phyloP scores from a whole-genome alignment of 1,284 basidiomycete genomes.

The Moesziomyces sp. region DNA sequence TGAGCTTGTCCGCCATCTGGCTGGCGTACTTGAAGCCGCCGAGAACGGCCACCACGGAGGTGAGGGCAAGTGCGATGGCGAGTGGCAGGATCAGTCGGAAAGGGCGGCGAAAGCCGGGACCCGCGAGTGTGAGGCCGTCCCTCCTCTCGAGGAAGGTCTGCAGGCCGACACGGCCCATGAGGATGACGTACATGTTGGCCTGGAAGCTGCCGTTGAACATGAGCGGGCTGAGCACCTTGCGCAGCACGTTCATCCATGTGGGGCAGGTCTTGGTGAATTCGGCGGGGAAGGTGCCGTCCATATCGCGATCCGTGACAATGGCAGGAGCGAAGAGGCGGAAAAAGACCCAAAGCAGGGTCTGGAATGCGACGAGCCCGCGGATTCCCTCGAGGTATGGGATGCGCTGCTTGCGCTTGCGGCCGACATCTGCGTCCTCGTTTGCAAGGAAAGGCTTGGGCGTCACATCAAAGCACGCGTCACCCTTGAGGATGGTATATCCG shows the following conservation, averaged over 20 bases:
- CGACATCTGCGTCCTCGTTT: constrained; percentile 36
- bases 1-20: constrained; percentile 25
- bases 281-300: constrained; percentile 43
- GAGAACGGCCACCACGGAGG: constrained; percentile 33
- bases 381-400: constrained; percentile 48
- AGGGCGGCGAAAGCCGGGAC: constrained; percentile 54
- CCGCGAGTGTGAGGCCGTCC: constrained; percentile 43
- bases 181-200: constrained; percentile 54
- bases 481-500: constrained; percentile 43
- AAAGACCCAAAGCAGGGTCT: constrained; percentile 55
- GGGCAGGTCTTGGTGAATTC: constrained; percentile 43
- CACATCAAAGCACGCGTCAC: constrained; percentile 40
- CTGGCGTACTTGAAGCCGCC: constrained; percentile 47
- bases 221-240: constrained; percentile 51
- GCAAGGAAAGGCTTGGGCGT: constrained; percentile 39
- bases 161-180: constrained; percentile 47
- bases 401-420: constrained; percentile 36
- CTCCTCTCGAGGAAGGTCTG: constrained; percentile 55
- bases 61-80: constrained; percentile 46
- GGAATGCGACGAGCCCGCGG: constrained; percentile 49
- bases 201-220: constrained; percentile 55
- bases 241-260: constrained; percentile 51
- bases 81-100: constrained; percentile 51
- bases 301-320: constrained; percentile 46
- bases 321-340: constrained; percentile 56